phyloP scores from a whole-genome alignment of 306 rosid species.

The Vachellia collinsii region DNA sequence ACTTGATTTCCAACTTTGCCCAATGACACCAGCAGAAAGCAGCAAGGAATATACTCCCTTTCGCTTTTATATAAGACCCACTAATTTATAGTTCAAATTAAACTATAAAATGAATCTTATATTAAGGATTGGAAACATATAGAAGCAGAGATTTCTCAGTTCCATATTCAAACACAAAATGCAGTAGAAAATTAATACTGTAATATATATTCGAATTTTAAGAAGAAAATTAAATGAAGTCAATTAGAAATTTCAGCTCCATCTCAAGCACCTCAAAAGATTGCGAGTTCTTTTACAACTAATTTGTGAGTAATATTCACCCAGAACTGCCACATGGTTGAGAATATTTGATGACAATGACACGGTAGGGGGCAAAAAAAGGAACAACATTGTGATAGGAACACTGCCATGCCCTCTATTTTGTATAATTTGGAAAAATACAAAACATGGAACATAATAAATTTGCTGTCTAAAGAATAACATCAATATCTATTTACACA shows the following conservation, averaged over 20 bases:
- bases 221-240: background rate
- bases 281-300: too few species aligned
- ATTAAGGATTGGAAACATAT: too few species aligned
- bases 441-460: too few species aligned
- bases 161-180: background rate
- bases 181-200: background rate
- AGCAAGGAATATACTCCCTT: background rate
- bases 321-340: background rate
- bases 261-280: background rate
- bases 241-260: background rate
- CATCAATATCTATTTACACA: too few species aligned
- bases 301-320: too few species aligned
- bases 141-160: background rate
- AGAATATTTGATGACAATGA: background rate
- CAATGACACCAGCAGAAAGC: background rate
- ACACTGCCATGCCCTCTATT: too few species aligned
- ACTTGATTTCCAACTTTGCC: too few species aligned
- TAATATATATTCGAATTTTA: background rate
- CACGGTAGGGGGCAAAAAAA: background rate
- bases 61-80: too few species aligned
- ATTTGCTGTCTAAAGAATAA: too few species aligned
- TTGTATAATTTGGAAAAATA: too few species aligned
- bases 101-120: too few species aligned
- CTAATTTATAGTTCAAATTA: too few species aligned
- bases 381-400: slow-evolving; percentile 28